Percentiles rank a stretch among this genome's conserved stretches.
Evolutionary conservation across 495 filamentous ascomycete genomes (phyloP).

Genomic region (Aspergillus olivimuriae): DNA sequence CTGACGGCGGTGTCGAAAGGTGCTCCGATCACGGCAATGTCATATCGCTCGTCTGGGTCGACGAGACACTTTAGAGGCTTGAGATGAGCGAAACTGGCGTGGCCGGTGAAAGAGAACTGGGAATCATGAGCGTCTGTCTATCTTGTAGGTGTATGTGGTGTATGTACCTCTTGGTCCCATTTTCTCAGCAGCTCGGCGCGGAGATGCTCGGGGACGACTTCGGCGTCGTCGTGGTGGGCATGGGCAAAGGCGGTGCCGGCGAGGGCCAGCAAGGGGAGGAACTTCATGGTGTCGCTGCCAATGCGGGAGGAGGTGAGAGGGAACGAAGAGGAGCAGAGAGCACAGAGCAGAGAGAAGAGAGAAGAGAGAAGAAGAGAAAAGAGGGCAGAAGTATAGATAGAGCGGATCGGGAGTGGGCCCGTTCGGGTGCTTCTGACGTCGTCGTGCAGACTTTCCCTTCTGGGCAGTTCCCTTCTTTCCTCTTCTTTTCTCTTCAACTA

Average conservation of each 20-base stretch:
- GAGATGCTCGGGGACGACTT: slow-evolving; percentile 34
- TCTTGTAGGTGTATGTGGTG: neutral
- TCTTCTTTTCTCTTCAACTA: slow-evolving; percentile 5
- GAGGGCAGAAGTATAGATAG: no score
- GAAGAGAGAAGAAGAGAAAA: slow-evolving; percentile 14
- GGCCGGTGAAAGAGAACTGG: slow-evolving; percentile 72
- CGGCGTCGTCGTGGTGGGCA: slow-evolving; percentile 33
- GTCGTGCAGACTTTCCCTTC: slow-evolving; percentile 46
- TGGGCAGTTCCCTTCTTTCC: slow-evolving; percentile 18
- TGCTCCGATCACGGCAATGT: slow-evolving; percentile 75
- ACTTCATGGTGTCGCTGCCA: slow-evolving; percentile 20
- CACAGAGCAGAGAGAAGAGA: slow-evolving; percentile 1
- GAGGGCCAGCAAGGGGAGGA: slow-evolving; percentile 29
- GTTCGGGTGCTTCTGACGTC: slow-evolving; percentile 7
- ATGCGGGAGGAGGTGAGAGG: neutral
- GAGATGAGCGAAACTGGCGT: slow-evolving; percentile 75
- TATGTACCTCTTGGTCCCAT: slow-evolving; percentile 46
- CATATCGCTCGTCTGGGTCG: slow-evolving; percentile 57
- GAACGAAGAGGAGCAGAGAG: neutral
- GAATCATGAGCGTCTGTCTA: no score
- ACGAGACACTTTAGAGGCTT: slow-evolving; percentile 68
- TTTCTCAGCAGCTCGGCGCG: slow-evolving; percentile 44
- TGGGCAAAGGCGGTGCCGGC: slow-evolving; percentile 29
- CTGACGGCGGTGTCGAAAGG: slow-evolving; percentile 80
- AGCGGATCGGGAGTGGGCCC: slow-evolving; percentile 5